Conservation (phyloP, 495 filamentous ascomycete species). For the Daldinia decipiens region DNA sequence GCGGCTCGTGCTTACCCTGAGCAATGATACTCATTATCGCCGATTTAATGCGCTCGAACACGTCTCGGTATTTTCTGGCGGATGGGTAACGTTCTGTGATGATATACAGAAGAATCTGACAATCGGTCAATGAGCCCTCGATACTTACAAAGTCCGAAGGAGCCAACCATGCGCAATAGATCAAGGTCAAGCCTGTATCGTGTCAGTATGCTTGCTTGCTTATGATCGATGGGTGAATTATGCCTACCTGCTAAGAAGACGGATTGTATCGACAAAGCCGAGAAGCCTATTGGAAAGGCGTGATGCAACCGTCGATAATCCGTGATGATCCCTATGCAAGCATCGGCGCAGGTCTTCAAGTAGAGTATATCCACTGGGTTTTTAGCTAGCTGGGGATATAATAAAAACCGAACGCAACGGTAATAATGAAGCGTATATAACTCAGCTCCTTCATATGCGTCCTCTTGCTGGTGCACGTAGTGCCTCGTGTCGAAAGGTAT, state of each 20-base stretch:
- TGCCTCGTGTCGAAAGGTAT: slow-evolving; percentile 46
- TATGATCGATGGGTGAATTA: not conserved
- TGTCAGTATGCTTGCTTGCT: slow-evolving; percentile 3
- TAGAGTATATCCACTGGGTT: slow-evolving; percentile 61
- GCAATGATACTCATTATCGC: slow-evolving; percentile 44
- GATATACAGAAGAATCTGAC: slow-evolving; percentile 64
- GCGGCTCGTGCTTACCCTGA: slow-evolving; percentile 47
- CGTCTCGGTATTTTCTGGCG: slow-evolving; percentile 65
- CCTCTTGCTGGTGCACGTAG: slow-evolving; percentile 58
- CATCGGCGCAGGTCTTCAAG: slow-evolving; percentile 62
- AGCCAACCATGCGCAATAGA: slow-evolving; percentile 50
- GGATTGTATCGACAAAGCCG: slow-evolving; percentile 64
- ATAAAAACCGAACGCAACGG: slow-evolving; percentile 61
- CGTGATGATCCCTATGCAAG: slow-evolving; percentile 62
- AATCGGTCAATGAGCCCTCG: slow-evolving; percentile 48
- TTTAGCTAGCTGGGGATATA: slow-evolving; percentile 63
- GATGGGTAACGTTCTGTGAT: slow-evolving; percentile 64
- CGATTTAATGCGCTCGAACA: slow-evolving; percentile 59
- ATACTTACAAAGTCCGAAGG: slow-evolving; percentile 39
- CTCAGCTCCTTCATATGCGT: slow-evolving; percentile 60
- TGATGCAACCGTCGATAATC: slow-evolving; percentile 63
- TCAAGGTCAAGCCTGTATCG: slow-evolving; percentile 43
- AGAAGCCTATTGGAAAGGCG: slow-evolving; percentile 63
- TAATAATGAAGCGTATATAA: slow-evolving; percentile 65
- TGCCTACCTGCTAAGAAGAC: slow-evolving; percentile 64